These are phyloP conservation scores for Debaryomyces psychrophilus DNA, from an alignment of 1,139 yeast genomes.

Conservation along the genomic window DNA sequence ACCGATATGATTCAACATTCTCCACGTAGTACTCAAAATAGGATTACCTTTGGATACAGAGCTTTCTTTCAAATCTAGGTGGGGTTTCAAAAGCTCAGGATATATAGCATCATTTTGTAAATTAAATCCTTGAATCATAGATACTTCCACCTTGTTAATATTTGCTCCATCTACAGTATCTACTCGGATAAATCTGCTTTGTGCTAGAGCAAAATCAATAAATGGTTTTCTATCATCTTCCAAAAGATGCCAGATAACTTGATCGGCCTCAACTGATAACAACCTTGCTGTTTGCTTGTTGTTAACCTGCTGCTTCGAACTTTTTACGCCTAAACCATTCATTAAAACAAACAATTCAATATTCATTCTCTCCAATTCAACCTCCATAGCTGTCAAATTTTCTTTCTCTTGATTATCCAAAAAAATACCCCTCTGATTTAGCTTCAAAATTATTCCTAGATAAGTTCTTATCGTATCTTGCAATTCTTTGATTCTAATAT, in stretches of 20 bases:
- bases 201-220: conserved; percentile 70
- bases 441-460: conserved; percentile 47
- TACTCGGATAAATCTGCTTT: conserved; percentile 60
- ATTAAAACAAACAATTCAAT: conserved; percentile 67
- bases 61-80: conserved; percentile 19
- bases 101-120: conserved; percentile 61
- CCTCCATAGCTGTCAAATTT: conserved; percentile 45
- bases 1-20: conserved; percentile 77
- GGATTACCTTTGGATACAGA: conserved; percentile 23
- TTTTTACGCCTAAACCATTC: conserved; percentile 64
- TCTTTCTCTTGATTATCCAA: conserved; percentile 29
- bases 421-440: conserved; percentile 34
- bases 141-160: conserved; percentile 60
- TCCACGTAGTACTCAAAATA: conserved; percentile 67
- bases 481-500: conserved; percentile 52
- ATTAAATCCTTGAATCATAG: conserved; percentile 73
- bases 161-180: conserved; percentile 60
- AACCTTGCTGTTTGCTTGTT: conserved; percentile 29
- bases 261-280: conserved; percentile 56
- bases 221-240: conserved; percentile 65
- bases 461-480: conserved; percentile 58
- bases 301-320: conserved; percentile 32
- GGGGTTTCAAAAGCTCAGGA: conserved; percentile 74
- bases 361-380: conserved; percentile 58
- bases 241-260: conserved; percentile 71